A percentile compares a stretch with the other conserved stretches of the same genome.
phyloP scores from a whole-genome alignment of 345 rosid species.

The Heritiera littoralis region DNA sequence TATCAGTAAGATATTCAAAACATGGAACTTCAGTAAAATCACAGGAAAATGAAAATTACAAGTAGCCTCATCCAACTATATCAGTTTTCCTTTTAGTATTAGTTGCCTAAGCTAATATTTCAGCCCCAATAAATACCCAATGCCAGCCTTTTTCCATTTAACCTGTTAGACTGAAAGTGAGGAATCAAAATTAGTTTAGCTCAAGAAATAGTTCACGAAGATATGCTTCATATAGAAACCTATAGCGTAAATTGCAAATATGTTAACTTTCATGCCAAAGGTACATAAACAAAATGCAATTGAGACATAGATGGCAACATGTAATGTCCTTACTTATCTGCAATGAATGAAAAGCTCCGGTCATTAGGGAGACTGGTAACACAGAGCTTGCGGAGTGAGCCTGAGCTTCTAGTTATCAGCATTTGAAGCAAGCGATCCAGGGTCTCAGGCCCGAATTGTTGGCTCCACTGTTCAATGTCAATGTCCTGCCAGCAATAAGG shows the following conservation, averaged over 20 bases:
- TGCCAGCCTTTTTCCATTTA: constrained; percentile 3
- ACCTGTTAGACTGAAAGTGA: neutral
- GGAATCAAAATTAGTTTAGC: neutral
- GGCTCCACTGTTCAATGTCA: constrained; percentile 39
- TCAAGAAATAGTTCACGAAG: neutral
- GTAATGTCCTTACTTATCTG: constrained; percentile 33
- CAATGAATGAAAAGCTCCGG: constrained; percentile 29
- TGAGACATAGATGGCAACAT: neutral
- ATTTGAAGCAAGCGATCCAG: constrained; percentile 31
- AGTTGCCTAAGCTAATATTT: constrained; percentile 7
- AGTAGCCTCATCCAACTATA: constrained; percentile 1
- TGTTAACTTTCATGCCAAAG: neutral
- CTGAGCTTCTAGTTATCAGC: constrained; percentile 32
- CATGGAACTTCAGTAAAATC: neutral
- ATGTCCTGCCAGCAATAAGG: constrained; percentile 42
- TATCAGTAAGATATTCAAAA: neutral
- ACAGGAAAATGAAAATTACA: neutral
- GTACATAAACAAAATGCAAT: neutral
- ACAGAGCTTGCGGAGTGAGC: constrained; percentile 33
- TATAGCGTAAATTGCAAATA: neutral
- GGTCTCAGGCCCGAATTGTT: constrained; percentile 21
- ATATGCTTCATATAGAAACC: neutral
- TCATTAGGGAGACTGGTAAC: constrained; percentile 26
- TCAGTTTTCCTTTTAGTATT: neutral
- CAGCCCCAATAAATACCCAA: neutral